Conservation (phyloP, 345 rosid genomes). For the Citropsis articulata region DNA sequence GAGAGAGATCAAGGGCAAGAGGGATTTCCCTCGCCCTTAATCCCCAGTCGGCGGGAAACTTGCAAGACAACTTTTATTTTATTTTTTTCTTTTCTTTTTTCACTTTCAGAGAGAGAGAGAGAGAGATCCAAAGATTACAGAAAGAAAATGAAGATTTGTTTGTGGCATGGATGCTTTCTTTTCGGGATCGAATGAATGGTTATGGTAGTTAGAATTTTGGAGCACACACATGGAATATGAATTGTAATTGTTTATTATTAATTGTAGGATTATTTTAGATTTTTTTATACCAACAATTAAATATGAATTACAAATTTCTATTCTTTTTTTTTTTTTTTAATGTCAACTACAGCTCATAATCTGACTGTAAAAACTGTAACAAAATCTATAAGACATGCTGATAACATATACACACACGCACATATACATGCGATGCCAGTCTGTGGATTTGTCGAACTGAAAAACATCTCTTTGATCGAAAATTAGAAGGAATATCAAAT, state of each 20-base stretch:
- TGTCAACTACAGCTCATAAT: too few species aligned
- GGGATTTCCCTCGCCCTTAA: constrained; percentile 24
- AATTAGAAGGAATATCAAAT: not conserved
- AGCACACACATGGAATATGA: not conserved
- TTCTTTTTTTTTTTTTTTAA: too few species aligned
- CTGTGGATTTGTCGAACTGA: too few species aligned
- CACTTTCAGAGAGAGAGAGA: not conserved
- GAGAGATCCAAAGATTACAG: not conserved
- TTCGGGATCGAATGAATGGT: constrained; percentile 11
- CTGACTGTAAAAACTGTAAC: too few species aligned
- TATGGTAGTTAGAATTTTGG: constrained; percentile 5
- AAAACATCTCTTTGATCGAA: too few species aligned
- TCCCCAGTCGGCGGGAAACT: constrained; percentile 28
- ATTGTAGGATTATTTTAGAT: too few species aligned
- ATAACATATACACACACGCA: too few species aligned
- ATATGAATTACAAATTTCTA: too few species aligned
- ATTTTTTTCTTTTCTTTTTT: not conserved
- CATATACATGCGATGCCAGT: too few species aligned
- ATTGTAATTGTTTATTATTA: too few species aligned
- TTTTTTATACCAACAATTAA: not conserved
- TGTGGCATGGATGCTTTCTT: constrained; percentile 4
- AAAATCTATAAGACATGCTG: too few species aligned
- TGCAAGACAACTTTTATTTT: not conserved
- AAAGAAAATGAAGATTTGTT: not conserved
- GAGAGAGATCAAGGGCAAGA: constrained; percentile 5